Evolutionary conservation across 148 eudicot genomes (phyloP).

Genomic region (Mesembryanthemum crystallinum): DNA sequence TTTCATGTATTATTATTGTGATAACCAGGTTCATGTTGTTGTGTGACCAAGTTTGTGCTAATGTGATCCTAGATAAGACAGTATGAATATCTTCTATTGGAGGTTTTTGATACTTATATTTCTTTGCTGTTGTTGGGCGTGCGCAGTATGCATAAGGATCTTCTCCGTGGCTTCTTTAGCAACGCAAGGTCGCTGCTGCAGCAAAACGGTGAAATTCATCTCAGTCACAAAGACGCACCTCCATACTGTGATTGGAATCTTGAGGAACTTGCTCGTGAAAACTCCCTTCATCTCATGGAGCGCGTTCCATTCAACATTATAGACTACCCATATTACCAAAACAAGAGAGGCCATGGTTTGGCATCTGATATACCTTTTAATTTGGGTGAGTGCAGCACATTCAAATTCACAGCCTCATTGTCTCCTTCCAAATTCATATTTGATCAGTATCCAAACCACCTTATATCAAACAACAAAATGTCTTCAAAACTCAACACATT

Average conservation of each 20-base stretch:
- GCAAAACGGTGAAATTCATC: slow-evolving; percentile 10
- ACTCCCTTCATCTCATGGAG: not conserved
- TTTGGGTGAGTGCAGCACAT: slow-evolving; percentile 17
- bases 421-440: not conserved
- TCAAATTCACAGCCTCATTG: slow-evolving; percentile 5
- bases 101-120: not conserved
- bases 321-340: slow-evolving; percentile 20
- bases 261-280: slow-evolving; percentile 12
- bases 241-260: slow-evolving; percentile 22
- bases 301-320: slow-evolving; percentile 4
- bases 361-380: slow-evolving; percentile 2
- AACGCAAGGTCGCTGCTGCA: slow-evolving; percentile 14
- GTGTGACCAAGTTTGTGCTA: too few species aligned
- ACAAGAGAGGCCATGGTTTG: slow-evolving; percentile 23
- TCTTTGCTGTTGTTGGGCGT: not conserved
- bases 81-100: not conserved
- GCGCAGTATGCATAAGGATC: slow-evolving; percentile 21
- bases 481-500: not conserved
- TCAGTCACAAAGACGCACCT: slow-evolving; percentile 20
- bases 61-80: too few species aligned
- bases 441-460: not conserved
- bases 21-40: too few species aligned
- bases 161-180: slow-evolving; percentile 22
- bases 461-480: not conserved
- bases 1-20: not conserved